phyloP scores from a whole-genome alignment of 371 early-diverging fungal genomes.

The Dichotomocladium elegans region DNA sequence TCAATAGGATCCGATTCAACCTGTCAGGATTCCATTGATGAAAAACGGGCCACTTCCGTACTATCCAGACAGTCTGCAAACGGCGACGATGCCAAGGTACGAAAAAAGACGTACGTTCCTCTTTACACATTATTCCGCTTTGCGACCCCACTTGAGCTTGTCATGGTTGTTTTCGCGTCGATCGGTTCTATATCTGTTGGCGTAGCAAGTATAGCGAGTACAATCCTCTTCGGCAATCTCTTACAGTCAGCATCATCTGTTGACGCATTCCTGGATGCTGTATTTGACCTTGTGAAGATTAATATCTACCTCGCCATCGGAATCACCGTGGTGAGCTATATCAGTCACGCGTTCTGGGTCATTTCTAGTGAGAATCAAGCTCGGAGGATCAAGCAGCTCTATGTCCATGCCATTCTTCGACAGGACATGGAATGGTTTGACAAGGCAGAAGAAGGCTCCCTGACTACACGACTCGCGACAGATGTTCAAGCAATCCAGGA shows the following conservation, averaged over 20 bases:
- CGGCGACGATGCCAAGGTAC: too few relatives aligned
- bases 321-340: constrained; percentile 10
- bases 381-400: constrained; percentile 52
- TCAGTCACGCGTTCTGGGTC: constrained; percentile 14
- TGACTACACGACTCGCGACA: constrained; percentile 73
- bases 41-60: too few relatives aligned
- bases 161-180: constrained; percentile 16
- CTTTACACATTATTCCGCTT: constrained; percentile 3
- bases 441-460: constrained; percentile 59
- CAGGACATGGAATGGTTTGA: constrained; percentile 92
- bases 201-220: neutral
- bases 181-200: constrained; percentile 23
- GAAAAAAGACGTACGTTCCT: constrained; percentile 18
- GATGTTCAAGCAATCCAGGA: constrained; percentile 80
- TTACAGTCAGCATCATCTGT: constrained; percentile 19
- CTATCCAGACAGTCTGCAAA: too few relatives aligned
- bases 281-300: constrained; percentile 13
- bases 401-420: constrained; percentile 65
- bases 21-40: too few relatives aligned
- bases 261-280: constrained; percentile 11
- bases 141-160: constrained; percentile 3
- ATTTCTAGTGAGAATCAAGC: constrained; percentile 12
- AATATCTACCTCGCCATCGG: constrained; percentile 15
- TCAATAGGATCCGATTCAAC: too few relatives aligned
- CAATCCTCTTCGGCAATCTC: neutral